Base-by-base conservation (phyloP, 768 basidiomycete species). In the Pleurotus ostreatus region DNA sequence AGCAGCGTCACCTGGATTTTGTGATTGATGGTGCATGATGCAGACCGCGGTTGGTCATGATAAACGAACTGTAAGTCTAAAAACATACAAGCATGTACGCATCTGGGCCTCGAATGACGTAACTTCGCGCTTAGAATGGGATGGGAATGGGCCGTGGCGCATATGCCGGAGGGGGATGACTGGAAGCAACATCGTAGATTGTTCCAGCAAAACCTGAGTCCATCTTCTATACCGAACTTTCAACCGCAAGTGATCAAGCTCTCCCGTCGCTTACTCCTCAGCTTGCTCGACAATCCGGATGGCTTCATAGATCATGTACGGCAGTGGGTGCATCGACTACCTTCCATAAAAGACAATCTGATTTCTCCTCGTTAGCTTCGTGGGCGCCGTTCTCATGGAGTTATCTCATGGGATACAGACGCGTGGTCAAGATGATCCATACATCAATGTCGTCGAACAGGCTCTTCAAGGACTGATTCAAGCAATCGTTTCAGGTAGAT, bases 131-230 rank as follows among this genome's bases (percentile, higher is more conserved):
- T 60, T 64, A 68, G 70, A 37, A 60, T 61, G 43, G 68, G 66
- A 16, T 67, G 63, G 60, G 62, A 57, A 26, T 64, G 60, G 40
- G 62, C 61, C 23, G 48, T 65, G 44, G 63, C 60, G 1, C 58
- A 66, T 18, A 59, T 66, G 57, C 59, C 34, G 1, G 70, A 71
- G 48, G 65, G 65, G 4, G 55, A 60, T 3, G 45, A 41, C 25
- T 72, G 65, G 67, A 55, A 61, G 18, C 48, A 58, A 2, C 60
- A 63, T 13, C 63, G 70, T 38, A 62, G 61, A 30, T 23, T 67
- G 16, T 64, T 63, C 38, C 62, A 65, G 23, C 62, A 66, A 55
- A 57, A 61, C 44, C 66, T 71, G 55, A 61, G 63, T 37, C 30
- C 61, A 2, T 40, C 57, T 20, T 47, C 60, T 6, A 52, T 55